Percentiles rank a stretch among this genome's conserved stretches.
These are phyloP conservation scores for Aspergillus ochraceus DNA, from an alignment of 2,329 filamentous ascomycete species.

Conservation along the genomic window DNA sequence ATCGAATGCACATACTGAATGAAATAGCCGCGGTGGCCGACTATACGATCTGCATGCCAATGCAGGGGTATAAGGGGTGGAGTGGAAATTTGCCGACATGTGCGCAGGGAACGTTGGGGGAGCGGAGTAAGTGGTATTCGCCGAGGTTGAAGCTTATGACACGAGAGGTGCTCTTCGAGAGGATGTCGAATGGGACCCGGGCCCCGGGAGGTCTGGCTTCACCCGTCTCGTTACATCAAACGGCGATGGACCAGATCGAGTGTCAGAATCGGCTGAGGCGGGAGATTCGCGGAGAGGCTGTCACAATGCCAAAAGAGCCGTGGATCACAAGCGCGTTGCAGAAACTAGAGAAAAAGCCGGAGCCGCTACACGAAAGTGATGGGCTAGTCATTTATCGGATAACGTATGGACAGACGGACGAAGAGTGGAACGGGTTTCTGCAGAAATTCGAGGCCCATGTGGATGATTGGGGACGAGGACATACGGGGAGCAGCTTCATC, in stretches of 20 bases:
- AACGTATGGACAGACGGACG: conserved; percentile 19
- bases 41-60: conserved; percentile 23
- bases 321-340: conserved; percentile 13
- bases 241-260: conserved; percentile 3
- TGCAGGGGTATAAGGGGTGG: conserved; percentile 26
- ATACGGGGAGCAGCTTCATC: conserved; percentile 18
- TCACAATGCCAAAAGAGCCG: conserved; percentile 15
- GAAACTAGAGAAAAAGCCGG: not conserved
- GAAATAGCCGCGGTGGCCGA: conserved; percentile 18
- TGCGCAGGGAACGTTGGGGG: not conserved
- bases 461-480: conserved; percentile 24
- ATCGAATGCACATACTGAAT: conserved; percentile 15
- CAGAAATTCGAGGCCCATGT: conserved; percentile 23
- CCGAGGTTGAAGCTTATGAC: conserved; percentile 7
- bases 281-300: conserved; percentile 13
- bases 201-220: not conserved
- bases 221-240: not conserved
- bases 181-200: not conserved
- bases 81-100: not conserved
- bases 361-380: not conserved
- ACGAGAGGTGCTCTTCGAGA: not conserved
- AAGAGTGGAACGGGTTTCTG: conserved; percentile 23
- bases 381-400: conserved; percentile 26
- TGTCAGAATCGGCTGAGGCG: conserved; percentile 13
- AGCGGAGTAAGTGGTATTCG: not conserved